Conservation (phyloP, 2,329 filamentous ascomycete genomes). For the Fusarium coffeatum region DNA sequence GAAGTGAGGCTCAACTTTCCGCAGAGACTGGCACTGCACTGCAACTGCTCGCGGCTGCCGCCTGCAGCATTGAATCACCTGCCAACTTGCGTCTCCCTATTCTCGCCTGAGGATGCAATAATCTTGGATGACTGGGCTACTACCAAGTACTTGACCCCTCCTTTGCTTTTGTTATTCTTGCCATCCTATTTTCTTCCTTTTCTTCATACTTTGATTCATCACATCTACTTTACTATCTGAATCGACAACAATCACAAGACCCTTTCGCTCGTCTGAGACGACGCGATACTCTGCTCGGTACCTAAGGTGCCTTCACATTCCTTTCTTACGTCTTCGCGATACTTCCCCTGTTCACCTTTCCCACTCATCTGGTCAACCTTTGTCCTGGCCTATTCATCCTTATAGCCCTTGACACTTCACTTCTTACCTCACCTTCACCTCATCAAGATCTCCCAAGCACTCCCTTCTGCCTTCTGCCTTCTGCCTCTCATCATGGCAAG, state of each 20-base stretch:
- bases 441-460: conserved; percentile 9
- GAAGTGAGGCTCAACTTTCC: conserved; percentile 1
- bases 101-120: conserved; percentile 41
- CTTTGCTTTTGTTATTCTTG: conserved; percentile 3
- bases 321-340: conserved; percentile 27
- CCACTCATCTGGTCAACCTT: conserved; percentile 15
- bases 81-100: conserved; percentile 23
- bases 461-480: background rate
- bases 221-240: conserved; percentile 28
- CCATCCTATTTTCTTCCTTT: conserved; percentile 21
- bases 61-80: conserved; percentile 31
- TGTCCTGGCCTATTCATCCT: conserved; percentile 18
- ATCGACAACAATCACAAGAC: conserved; percentile 31
- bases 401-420: conserved; percentile 12
- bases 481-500: conserved; percentile 35
- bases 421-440: background rate
- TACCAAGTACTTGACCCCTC: conserved; percentile 9
- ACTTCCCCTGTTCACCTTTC: conserved; percentile 7
- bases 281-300: conserved; percentile 23
- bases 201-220: conserved; percentile 37
- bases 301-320: conserved; percentile 29
- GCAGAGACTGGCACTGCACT: conserved; percentile 16
- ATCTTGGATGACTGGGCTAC: background rate
- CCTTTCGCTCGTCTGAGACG: conserved; percentile 25
- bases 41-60: conserved; percentile 42